These are phyloP conservation scores for Neonectria punicea DNA, from an alignment of 2,329 filamentous ascomycete species.

Conservation along the genomic window DNA sequence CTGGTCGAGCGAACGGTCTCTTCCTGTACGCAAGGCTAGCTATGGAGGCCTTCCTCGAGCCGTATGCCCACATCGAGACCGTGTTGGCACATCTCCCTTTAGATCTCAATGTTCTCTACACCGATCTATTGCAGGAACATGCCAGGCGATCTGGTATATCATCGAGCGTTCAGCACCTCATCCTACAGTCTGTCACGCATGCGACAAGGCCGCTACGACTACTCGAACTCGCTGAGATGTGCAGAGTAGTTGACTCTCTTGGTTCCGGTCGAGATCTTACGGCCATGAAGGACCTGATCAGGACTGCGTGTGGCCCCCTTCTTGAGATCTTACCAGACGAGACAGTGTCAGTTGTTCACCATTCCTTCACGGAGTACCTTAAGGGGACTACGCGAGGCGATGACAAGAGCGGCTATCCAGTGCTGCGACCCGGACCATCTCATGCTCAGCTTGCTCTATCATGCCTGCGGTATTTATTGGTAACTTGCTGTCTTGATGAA, in stretches of 20 bases:
- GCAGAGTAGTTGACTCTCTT: neutral
- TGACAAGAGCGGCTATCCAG: neutral
- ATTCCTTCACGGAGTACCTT: slow-evolving; percentile 61
- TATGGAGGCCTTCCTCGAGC: slow-evolving; percentile 40
- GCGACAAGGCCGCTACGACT: slow-evolving; percentile 53
- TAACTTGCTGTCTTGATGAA: neutral
- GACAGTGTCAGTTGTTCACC: slow-evolving; percentile 57
- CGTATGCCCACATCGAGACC: neutral
- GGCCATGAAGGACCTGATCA: slow-evolving; percentile 50
- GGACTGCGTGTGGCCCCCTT: slow-evolving; percentile 55
- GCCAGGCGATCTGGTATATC: slow-evolving; percentile 43
- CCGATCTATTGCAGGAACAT: slow-evolving; percentile 19
- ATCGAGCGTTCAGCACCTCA: slow-evolving; percentile 47
- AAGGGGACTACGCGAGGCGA: neutral
- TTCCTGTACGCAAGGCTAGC: slow-evolving; percentile 24
- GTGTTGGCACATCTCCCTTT: slow-evolving; percentile 9
- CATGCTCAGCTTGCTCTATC: neutral
- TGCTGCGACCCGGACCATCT: neutral
- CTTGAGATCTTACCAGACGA: slow-evolving; percentile 58
- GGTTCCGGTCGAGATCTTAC: slow-evolving; percentile 29
- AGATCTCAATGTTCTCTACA: slow-evolving; percentile 22
- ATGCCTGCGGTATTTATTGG: neutral
- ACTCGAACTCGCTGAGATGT: slow-evolving; percentile 51
- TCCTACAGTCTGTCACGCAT: slow-evolving; percentile 56
- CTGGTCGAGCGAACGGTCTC: slow-evolving; percentile 41